Conservation (phyloP, 768 basidiomycete species). For the Calocera viscosa region DNA sequence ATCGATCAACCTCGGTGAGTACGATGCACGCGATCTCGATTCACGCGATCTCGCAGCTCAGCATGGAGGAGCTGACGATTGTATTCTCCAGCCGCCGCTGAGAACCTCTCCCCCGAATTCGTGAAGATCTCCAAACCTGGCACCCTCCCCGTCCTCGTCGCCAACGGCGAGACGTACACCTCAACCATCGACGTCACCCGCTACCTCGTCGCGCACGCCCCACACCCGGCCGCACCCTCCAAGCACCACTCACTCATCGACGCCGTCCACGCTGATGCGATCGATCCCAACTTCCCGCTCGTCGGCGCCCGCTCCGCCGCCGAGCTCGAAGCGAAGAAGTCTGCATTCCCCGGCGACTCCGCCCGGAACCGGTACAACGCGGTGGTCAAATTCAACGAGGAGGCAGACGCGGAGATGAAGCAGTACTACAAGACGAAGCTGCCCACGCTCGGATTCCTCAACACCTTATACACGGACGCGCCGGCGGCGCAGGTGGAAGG, state of each 20-base stretch:
- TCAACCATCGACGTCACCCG: conserved; percentile 24
- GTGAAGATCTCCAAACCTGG: conserved; percentile 23
- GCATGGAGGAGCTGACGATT: background rate
- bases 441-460: conserved; percentile 30
- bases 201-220: conserved; percentile 33
- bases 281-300: conserved; percentile 44
- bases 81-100: conserved; percentile 27
- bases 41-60: background rate
- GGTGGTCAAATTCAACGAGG: conserved; percentile 30
- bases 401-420: conserved; percentile 27
- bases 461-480: conserved; percentile 34
- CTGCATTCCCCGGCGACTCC: conserved; percentile 28
- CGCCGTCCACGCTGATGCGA: conserved; percentile 34
- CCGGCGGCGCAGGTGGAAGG: conserved; percentile 27
- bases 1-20: conserved; percentile 30
- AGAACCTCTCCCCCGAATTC: conserved; percentile 39
- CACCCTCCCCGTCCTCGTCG: background rate
- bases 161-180: background rate
- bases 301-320: conserved; percentile 32
- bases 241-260: conserved; percentile 27
- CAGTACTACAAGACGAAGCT: conserved; percentile 37
- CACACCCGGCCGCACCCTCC: conserved; percentile 28
- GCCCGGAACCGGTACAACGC: conserved; percentile 36
- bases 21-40: too few relatives aligned
- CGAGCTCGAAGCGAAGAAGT: conserved; percentile 32